A percentile compares a stretch with the other conserved stretches of the same genome.
Conservation (phyloP, 78 protist species). For the Salpingoeca rosetta region DNA sequence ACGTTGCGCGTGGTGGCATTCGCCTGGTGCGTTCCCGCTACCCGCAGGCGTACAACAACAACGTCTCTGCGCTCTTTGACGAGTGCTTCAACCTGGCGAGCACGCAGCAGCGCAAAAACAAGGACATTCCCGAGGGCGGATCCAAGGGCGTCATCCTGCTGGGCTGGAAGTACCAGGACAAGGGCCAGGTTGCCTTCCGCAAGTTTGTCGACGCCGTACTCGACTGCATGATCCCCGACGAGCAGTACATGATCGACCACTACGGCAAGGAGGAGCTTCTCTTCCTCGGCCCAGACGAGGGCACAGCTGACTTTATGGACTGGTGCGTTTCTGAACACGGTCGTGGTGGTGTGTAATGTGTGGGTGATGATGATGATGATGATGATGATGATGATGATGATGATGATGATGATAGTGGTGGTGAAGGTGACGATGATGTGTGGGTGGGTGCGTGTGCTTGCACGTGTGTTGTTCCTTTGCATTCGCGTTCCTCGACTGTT, state of each 20-base stretch:
- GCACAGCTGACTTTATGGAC: constrained; percentile 47
- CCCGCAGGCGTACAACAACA: constrained; percentile 38
- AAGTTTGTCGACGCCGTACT: constrained; percentile 51
- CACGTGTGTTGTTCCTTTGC: no score
- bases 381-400: no score
- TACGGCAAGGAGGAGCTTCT: constrained; percentile 11
- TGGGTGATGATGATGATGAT: no score
- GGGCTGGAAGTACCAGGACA: not conserved
- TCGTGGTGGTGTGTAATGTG: no score
- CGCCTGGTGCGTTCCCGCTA: constrained; percentile 53
- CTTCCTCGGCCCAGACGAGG: constrained; percentile 70
- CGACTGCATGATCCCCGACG: constrained; percentile 39
- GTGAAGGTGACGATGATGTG: no score
- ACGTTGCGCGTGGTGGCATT: constrained; percentile 82
- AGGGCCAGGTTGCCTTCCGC: constrained; percentile 40
- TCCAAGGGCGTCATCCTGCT: constrained; percentile 63
- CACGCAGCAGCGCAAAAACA: constrained; percentile 81
- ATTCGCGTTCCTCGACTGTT: no score
- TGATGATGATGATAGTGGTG: no score
- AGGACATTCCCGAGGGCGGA: constrained; percentile 89
- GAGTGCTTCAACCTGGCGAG: constrained; percentile 73
- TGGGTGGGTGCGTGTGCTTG: no score
- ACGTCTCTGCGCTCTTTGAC: constrained; percentile 42
- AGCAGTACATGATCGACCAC: constrained; percentile 3
- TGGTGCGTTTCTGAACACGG: no score